Percentiles rank a stretch among this genome's conserved stretches.
Evolutionary conservation across 129 eudicot genomes (phyloP).

Genomic region (Smallanthus sonchifolius): DNA sequence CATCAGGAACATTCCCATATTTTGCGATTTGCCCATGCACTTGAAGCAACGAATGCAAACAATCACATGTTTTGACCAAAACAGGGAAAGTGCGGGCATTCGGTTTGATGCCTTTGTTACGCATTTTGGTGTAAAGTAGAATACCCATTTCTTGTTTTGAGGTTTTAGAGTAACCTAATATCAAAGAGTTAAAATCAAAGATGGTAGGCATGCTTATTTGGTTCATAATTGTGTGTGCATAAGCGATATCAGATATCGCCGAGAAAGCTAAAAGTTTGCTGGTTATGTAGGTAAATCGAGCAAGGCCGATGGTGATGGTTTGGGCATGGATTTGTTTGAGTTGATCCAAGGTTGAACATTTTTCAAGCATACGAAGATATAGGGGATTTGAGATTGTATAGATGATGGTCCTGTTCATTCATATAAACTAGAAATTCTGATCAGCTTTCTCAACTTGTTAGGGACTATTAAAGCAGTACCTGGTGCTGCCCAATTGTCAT

Average conservation of each 20-base stretch:
- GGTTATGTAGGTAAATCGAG: conserved; percentile 34
- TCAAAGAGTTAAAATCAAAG: conserved; percentile 37
- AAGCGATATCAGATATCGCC: conserved; percentile 16
- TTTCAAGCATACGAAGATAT: conserved; percentile 27
- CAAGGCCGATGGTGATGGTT: conserved; percentile 25
- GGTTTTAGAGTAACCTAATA: conserved; percentile 34
- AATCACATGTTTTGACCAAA: conserved; percentile 26
- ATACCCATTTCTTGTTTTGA: conserved; percentile 35
- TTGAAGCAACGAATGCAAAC: conserved; percentile 23
- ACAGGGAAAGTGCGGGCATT: conserved; percentile 37
- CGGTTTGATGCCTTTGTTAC: conserved; percentile 24
- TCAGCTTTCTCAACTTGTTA: too few species aligned
- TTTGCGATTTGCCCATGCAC: conserved; percentile 34
- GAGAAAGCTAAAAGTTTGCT: conserved; percentile 41
- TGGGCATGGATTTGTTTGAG: conserved; percentile 46
- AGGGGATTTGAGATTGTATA: conserved; percentile 20
- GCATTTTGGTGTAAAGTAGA: conserved; percentile 28
- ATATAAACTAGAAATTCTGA: not conserved
- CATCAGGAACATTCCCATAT: conserved; percentile 35
- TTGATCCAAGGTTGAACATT: conserved; percentile 35
- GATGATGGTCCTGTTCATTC: conserved; percentile 13
- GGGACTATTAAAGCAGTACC: conserved; percentile 9
- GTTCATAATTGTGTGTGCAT: conserved; percentile 24
- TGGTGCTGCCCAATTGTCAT: conserved; percentile 55
- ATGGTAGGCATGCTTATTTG: conserved; percentile 27